These are phyloP conservation scores for Ambrosiella xylebori DNA, from an alignment of 2,329 filamentous ascomycete genomes.

Conservation along the genomic window DNA sequence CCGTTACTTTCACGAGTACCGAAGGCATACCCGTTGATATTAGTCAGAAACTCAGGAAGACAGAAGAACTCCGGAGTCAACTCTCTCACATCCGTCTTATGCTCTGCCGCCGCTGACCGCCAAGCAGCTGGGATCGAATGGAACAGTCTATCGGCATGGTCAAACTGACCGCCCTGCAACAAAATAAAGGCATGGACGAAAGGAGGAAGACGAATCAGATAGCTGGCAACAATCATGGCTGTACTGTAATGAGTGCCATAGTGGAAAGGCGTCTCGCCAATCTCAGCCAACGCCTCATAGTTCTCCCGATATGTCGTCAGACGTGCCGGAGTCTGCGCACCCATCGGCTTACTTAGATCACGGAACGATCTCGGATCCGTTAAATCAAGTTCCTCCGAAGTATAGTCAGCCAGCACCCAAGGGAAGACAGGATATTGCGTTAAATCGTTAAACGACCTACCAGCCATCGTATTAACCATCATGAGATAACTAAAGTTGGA, in stretches of 20 bases:
- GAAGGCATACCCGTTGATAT: slow-evolving; percentile 88
- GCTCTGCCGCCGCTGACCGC: slow-evolving; percentile 74
- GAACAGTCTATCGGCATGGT: slow-evolving; percentile 89
- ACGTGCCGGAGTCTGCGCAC: slow-evolving; percentile 62
- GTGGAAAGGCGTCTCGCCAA: slow-evolving; percentile 85
- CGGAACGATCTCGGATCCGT: slow-evolving; percentile 71
- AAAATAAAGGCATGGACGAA: slow-evolving; percentile 93
- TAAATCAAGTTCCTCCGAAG: slow-evolving; percentile 78
- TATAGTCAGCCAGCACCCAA: slow-evolving; percentile 93
- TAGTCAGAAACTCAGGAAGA: slow-evolving; percentile 84
- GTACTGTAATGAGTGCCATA: slow-evolving; percentile 98
- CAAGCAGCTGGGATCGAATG: slow-evolving; percentile 84
- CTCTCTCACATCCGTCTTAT: slow-evolving; percentile 87
- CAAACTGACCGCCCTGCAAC: slow-evolving; percentile 87
- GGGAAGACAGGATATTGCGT: slow-evolving; percentile 98
- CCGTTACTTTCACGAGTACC: slow-evolving; percentile 68
- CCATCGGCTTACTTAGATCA: slow-evolving; percentile 91
- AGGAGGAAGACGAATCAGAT: slow-evolving; percentile 83
- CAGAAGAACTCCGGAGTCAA: slow-evolving; percentile 96
- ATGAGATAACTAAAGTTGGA: slow-evolving; percentile 99
- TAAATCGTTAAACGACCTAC: slow-evolving; percentile 90
- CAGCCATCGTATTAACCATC: slow-evolving; percentile 95
- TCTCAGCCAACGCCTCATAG: slow-evolving; percentile 77
- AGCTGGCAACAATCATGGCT: slow-evolving; percentile 95
- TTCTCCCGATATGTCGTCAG: slow-evolving; percentile 67